These are phyloP conservation scores for Arxiozyma slooffiae DNA, from an alignment of 1,139 yeast genomes.

Conservation along the genomic window DNA sequence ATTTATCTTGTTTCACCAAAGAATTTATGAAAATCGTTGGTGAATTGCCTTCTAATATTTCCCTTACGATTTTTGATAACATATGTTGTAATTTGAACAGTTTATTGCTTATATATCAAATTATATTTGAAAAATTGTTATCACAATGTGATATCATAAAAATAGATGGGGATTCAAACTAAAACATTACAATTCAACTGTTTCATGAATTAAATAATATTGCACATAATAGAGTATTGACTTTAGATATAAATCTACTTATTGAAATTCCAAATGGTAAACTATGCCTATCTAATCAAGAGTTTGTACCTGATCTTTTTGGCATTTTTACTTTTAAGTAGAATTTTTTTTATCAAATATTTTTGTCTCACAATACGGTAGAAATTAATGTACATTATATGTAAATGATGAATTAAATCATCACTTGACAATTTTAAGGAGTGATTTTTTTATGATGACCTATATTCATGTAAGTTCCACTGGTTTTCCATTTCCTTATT, in stretches of 20 bases:
- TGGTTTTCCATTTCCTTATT: slow-evolving; percentile 24
- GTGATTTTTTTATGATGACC: slow-evolving; percentile 2
- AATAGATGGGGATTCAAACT: background rate
- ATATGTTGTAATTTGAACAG: slow-evolving; percentile 14
- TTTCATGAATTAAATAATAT: slow-evolving; percentile 18
- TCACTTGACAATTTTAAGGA: slow-evolving; percentile 13
- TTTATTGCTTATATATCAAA: slow-evolving; percentile 14
- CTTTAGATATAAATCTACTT: slow-evolving; percentile 17
- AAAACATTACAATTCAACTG: slow-evolving; percentile 14
- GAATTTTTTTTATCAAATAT: slow-evolving; percentile 14
- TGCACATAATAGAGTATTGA: slow-evolving; percentile 22
- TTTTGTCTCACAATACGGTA: slow-evolving; percentile 10
- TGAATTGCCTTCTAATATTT: slow-evolving; percentile 6
- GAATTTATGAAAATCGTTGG: slow-evolving; percentile 14
- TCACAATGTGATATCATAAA: slow-evolving; percentile 4
- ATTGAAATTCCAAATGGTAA: slow-evolving; percentile 24
- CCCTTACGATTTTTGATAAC: slow-evolving; percentile 11
- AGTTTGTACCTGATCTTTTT: slow-evolving; percentile 21
- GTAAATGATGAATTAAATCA: slow-evolving; percentile 20
- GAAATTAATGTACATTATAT: slow-evolving; percentile 12
- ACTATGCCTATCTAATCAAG: slow-evolving; percentile 24
- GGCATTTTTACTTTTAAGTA: slow-evolving; percentile 22
- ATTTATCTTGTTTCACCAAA: slow-evolving; percentile 11
- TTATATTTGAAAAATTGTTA: slow-evolving; percentile 22
- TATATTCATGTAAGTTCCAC: slow-evolving; percentile 24